A percentile compares a stretch with the other conserved stretches of the same genome.
phyloP scores from a whole-genome alignment of 73 alveolate species.

The Blepharisma stoltei region DNA sequence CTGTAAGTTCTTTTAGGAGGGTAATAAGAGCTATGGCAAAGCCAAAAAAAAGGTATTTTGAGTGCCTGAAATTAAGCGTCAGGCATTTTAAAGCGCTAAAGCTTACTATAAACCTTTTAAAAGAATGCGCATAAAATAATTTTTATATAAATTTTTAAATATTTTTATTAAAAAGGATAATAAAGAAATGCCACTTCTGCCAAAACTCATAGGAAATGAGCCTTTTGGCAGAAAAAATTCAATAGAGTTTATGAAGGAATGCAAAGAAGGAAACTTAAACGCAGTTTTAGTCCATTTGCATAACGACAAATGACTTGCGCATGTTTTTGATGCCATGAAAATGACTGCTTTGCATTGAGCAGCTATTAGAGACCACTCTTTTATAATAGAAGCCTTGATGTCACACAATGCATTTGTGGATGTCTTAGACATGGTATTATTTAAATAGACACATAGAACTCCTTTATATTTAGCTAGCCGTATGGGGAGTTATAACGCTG shows the following conservation, averaged over 20 bases:
- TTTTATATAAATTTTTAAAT: too few species aligned
- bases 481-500: neutral
- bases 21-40: too few species aligned
- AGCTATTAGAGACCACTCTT: neutral
- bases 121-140: too few species aligned
- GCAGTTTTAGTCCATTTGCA: neutral
- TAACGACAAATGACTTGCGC: neutral
- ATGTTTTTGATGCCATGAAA: constrained; percentile 13
- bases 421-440: neutral
- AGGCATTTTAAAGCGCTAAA: too few species aligned
- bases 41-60: too few species aligned
- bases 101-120: too few species aligned
- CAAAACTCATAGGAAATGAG: too few species aligned
- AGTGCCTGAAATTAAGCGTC: too few species aligned
- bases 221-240: neutral
- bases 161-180: too few species aligned
- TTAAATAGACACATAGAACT: neutral
- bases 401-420: neutral
- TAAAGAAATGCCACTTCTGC: too few species aligned
- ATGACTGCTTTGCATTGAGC: constrained; percentile 18
- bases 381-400: neutral
- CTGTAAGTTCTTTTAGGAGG: too few species aligned
- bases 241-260: neutral
- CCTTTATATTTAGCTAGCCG: neutral
- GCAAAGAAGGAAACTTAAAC: neutral